phyloP scores from a whole-genome alignment of 78 protist genomes.

The Tieghemostelium lacteum region DNA sequence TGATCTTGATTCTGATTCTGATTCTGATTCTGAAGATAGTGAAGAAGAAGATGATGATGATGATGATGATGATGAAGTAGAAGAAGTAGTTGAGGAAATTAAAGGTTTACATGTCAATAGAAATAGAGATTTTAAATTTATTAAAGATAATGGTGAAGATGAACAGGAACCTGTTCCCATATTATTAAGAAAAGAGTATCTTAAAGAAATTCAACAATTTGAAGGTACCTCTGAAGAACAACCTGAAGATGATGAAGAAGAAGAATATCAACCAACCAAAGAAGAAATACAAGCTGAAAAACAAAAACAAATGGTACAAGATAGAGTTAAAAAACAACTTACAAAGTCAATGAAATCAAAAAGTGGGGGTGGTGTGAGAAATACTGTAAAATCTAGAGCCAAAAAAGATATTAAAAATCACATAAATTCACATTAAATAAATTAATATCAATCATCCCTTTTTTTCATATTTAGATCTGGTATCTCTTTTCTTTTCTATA shows the following conservation, averaged over 20 bases:
- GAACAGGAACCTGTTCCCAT: conserved; percentile 44
- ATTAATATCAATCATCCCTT: too few relatives aligned
- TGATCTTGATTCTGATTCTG: neutral
- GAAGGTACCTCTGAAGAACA: neutral
- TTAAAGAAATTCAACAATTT: conserved; percentile 21
- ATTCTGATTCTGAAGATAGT: conserved; percentile 9
- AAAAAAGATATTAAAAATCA: conserved; percentile 25
- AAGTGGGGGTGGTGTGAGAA: conserved; percentile 19
- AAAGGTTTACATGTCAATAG: conserved; percentile 25
- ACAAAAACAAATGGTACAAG: neutral
- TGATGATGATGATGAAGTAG: conserved; percentile 2
- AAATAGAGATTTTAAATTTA: conserved; percentile 66
- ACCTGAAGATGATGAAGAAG: neutral
- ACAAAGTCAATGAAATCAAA: neutral
- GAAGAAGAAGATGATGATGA: conserved; percentile 5
- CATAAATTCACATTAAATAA: conserved; percentile 17
- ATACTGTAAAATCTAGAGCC: conserved; percentile 47
- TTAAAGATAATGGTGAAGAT: conserved; percentile 2
- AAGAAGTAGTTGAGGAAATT: conserved; percentile 20
- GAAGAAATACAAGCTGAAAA: conserved; percentile 20
- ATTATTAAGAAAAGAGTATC: conserved; percentile 45
- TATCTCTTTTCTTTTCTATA: too few relatives aligned
- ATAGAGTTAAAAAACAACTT: conserved; percentile 43
- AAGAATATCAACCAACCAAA: neutral
- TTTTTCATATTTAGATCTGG: too few relatives aligned